Base-by-base conservation (phyloP, 441 rosid species). In the Gossypium davidsonii region DNA sequence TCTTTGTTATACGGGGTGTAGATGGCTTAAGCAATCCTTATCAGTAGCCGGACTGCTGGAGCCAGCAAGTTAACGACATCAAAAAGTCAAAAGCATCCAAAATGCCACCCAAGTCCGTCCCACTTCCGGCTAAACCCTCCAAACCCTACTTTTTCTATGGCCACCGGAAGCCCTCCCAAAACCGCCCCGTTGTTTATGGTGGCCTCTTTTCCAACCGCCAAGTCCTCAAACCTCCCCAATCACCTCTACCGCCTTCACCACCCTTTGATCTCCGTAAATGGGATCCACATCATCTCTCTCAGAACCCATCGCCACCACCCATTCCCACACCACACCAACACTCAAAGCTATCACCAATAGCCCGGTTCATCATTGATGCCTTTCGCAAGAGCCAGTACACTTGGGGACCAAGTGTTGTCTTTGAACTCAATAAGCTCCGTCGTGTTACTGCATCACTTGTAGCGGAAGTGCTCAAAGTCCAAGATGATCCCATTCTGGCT, bases 361-460 rank as follows among this genome's bases (percentile, higher is more conserved):
- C 93, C 61, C 86, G 98, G 18, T 94, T 89, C 86, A 88, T 94
- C 75, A 51, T 84, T 64, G 94, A 94, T 76, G 86, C 96, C n/a
- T 87, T 91, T 77, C 85, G 90, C 34, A 88, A 84, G 79, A 87
- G 83, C 64, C 76, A 67, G 3, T 59, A 78, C 82, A 80, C 44
- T 0, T 92, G 97, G 98, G 91, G 93, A 3, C 93, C 91, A 0
- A 77, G 72, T 0, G 88, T 88, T 1, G 87, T 88, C 7, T 49
- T 83, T 0, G 94, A 92, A 84, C 90, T 94, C 66, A 56, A 68
- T 64, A 92, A 94, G 79, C 98, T 94, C 71, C 97, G 96, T 42
- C 90, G 98, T 12, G 90, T 94, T 42, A 94, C 96, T 20, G 88
- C 97, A 5, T 76, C 82, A 46, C 89, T 85, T 6, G 96, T 94